phyloP scores from a whole-genome alignment of 2,329 filamentous ascomycete genomes.

The Claviceps digitariae region DNA sequence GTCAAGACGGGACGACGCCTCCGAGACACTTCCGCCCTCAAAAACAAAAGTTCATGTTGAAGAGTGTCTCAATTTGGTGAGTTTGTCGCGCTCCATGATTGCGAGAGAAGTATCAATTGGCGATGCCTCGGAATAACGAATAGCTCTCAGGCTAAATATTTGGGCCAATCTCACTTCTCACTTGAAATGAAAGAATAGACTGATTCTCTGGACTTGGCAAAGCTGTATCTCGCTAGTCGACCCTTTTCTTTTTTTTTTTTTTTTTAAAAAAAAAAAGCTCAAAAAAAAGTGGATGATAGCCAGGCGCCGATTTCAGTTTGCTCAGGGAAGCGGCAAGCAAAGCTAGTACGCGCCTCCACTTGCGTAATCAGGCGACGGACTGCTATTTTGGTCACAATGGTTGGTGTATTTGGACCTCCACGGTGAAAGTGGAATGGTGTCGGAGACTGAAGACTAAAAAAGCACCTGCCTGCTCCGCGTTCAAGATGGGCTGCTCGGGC shows the following conservation, averaged over 20 bases:
- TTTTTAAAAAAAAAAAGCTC: neutral
- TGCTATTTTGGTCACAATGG: neutral
- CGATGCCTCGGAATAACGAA: conserved; percentile 1
- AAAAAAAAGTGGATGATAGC: neutral
- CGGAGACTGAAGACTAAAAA: neutral
- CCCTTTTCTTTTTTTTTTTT: too few species aligned
- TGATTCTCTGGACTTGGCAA: neutral
- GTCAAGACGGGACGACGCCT: neutral
- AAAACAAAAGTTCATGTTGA: neutral
- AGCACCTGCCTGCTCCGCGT: neutral
- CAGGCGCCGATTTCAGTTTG: neutral
- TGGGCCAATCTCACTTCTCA: too few species aligned
- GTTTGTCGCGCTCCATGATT: neutral
- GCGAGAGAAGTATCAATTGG: neutral
- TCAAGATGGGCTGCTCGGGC: neutral
- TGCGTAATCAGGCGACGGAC: neutral
- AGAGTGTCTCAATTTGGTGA: neutral
- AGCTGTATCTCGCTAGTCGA: neutral
- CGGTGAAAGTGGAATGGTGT: neutral
- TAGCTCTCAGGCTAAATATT: neutral
- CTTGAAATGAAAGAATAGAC: neutral
- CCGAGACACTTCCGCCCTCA: neutral
- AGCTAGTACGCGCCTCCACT: neutral
- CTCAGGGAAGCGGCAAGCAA: neutral
- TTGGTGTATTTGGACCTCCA: neutral